Evolutionary conservation across 768 basidiomycete genomes (phyloP).

Genomic region (Cystobasidium ongulense): DNA sequence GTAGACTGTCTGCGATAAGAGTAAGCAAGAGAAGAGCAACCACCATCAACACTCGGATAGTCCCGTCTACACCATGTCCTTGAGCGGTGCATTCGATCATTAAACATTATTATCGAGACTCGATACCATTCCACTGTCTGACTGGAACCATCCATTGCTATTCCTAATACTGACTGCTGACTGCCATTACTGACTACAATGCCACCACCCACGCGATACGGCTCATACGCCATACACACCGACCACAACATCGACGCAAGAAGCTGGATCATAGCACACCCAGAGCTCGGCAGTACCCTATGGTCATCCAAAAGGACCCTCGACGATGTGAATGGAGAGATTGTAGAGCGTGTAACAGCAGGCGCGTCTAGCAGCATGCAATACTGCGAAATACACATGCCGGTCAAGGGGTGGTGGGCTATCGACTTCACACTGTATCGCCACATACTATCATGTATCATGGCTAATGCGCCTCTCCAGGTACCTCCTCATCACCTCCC

Average conservation of each 20-base stretch:
- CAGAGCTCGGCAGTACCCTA: not conserved
- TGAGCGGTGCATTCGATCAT: too few species aligned
- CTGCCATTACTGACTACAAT: too few species aligned
- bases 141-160: too few species aligned
- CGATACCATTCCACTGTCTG: too few species aligned
- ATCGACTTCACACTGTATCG: not conserved
- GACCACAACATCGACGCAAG: not conserved
- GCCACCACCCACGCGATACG: not conserved
- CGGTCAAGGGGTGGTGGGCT: not conserved
- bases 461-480: not conserved
- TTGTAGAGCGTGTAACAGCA: not conserved
- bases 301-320: not conserved
- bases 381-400: not conserved
- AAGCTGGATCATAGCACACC: not conserved
- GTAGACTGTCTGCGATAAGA: too few species aligned
- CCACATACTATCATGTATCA: not conserved
- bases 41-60: too few species aligned
- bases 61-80: too few species aligned
- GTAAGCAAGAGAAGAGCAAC: too few species aligned
- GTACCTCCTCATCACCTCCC: conserved; percentile 7
- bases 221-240: not conserved
- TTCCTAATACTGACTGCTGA: too few species aligned
- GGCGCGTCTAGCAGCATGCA: not conserved
- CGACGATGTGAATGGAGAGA: not conserved
- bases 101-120: too few species aligned